Base-by-base conservation (phyloP, 129 eudicot species). In the Logfia minima region DNA sequence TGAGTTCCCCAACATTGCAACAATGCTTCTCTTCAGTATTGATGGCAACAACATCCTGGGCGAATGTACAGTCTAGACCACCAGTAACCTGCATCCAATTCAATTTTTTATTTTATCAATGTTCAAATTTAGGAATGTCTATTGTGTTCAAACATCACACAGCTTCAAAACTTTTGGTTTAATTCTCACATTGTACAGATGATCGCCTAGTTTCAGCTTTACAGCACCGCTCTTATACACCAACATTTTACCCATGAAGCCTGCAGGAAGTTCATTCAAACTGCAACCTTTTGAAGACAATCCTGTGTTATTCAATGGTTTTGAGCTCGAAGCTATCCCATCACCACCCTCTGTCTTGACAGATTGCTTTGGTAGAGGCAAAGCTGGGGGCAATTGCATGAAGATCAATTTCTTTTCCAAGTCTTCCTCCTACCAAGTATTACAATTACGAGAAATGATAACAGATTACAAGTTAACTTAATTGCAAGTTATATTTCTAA, bases 191-290 rank as follows among this genome's bases (percentile, higher is more conserved):
- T 94, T 80, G 75, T 81, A 94, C 22, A 89, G 75, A 70, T 85
- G 86, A 68, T 94, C 88, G 1, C 98, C 98, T 31, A 91, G 80
- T 87, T 94, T 94, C 76, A 91, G 83, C 84, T 94, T 94, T 34
- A 94, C 87, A n/a, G 83, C 87, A 45, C 98, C 97, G 70, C 89
- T 94, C 71, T 70, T 91, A 84, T 94, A 91, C 53, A 94, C 97
- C 56, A 89, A 72, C 92, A 94, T 76, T 81, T 94, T 94, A 6
- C 97, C 98, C 85, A 91, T 87, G 18, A 68, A 68, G 8, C 98
- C 97, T 8, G 89, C 72, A 16, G 90, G 88, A 55, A 94, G 70
- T 75, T 84, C 88, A 23, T 81, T 77, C 75, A 88, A 84, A 72
- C 53, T 48, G 69, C 84, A 71, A 52, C 82, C 75, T 80, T 85